phyloP scores from a whole-genome alignment of 345 rosid species.

The Syzygium oleosum region DNA sequence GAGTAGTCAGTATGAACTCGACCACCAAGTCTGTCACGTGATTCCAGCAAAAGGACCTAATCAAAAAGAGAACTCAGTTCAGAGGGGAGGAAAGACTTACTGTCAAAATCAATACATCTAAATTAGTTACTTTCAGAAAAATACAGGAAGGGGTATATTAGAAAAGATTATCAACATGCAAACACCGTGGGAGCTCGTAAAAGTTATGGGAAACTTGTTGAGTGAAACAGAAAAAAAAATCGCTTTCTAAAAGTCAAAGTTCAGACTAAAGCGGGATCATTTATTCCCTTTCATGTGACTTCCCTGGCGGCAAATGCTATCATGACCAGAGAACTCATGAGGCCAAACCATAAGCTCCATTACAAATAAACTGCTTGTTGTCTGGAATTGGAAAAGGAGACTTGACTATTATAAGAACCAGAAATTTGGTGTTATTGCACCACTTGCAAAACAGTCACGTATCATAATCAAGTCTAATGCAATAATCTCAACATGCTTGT shows the following conservation, averaged over 20 bases:
- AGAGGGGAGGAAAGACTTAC: neutral
- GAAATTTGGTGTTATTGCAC: neutral
- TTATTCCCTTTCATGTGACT: neutral
- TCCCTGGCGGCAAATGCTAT: neutral
- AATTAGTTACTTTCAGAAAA: neutral
- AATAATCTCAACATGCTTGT: neutral
- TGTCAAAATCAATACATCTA: neutral
- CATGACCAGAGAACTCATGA: neutral
- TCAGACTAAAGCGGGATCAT: neutral
- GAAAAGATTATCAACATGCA: neutral
- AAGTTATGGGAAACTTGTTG: neutral
- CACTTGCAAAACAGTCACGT: neutral
- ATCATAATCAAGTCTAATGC: neutral
- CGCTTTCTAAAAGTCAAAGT: neutral
- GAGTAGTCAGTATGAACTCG: slow-evolving; percentile 77
- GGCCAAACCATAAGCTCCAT: neutral
- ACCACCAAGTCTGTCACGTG: slow-evolving; percentile 84
- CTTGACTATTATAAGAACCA: neutral
- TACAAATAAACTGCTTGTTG: neutral
- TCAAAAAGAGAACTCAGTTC: neutral
- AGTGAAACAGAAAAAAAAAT: neutral
- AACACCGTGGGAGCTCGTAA: neutral
- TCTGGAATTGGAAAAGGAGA: neutral
- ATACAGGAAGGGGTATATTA: neutral
- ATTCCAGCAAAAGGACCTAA: slow-evolving; percentile 79